Conservation (phyloP, 73 alveolate genomes). For the Paramecium sexaurelia region DNA sequence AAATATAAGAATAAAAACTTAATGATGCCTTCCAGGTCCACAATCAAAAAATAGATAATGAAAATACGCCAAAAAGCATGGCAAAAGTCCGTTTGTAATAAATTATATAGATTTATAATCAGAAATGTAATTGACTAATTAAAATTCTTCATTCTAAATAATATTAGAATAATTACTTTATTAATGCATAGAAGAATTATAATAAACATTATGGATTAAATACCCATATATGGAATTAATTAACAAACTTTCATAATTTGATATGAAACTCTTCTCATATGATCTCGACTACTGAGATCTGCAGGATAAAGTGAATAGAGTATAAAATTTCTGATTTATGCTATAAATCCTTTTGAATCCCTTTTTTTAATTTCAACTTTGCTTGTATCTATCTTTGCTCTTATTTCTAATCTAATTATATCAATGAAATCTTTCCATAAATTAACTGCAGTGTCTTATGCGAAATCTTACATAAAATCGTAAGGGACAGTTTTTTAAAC, state of each 20-base stretch:
- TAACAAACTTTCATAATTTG: background rate
- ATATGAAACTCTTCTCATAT: background rate
- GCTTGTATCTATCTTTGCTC: background rate
- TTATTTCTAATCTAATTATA: conserved; percentile 1
- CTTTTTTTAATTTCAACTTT: background rate
- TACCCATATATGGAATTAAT: background rate
- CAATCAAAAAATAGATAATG: background rate
- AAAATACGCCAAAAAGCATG: conserved; percentile 1
- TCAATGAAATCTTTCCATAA: conserved; percentile 45
- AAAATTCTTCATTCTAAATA: conserved; percentile 4
- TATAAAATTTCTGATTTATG: background rate
- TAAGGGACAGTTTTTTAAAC: conserved; percentile 23
- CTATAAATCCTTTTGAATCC: background rate
- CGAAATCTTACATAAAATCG: conserved; percentile 16
- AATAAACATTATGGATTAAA: background rate
- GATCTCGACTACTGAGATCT: background rate
- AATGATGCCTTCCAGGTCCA: conserved; percentile 45
- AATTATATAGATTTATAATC: background rate
- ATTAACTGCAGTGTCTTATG: background rate
- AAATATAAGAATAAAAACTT: background rate
- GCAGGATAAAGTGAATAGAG: conserved; percentile 19
- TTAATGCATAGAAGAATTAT: background rate
- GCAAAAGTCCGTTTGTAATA: background rate
- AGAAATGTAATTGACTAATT: conserved; percentile 10
- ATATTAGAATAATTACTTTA: background rate